These are phyloP conservation scores for Candida multigemmis DNA, from an alignment of 805 yeast genomes.

Conservation along the genomic window DNA sequence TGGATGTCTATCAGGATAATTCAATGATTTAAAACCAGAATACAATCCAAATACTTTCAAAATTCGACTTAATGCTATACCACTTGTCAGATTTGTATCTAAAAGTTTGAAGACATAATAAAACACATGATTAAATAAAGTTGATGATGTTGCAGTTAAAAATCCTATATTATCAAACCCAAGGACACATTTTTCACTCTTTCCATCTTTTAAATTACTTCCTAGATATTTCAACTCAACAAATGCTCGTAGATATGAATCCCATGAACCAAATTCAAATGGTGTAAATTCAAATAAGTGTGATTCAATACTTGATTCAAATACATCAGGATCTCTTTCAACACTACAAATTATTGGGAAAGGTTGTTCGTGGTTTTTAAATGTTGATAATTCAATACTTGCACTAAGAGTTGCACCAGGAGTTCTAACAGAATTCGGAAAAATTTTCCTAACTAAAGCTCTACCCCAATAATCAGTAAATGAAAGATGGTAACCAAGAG, in stretches of 20 bases:
- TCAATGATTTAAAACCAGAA: slow-evolving; percentile 11
- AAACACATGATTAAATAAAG: slow-evolving; percentile 48
- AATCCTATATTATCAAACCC: slow-evolving; percentile 55
- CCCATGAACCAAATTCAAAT: slow-evolving; percentile 66
- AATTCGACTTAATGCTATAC: slow-evolving; percentile 25
- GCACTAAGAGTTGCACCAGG: slow-evolving; percentile 33
- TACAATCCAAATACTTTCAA: slow-evolving; percentile 37
- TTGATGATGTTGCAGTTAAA: slow-evolving; percentile 55
- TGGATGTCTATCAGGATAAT: slow-evolving; percentile 30
- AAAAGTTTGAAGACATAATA: slow-evolving; percentile 36
- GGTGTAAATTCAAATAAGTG: slow-evolving; percentile 54
- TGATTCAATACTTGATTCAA: slow-evolving; percentile 21
- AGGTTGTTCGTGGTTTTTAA: slow-evolving; percentile 30
- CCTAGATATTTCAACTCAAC: slow-evolving; percentile 47
- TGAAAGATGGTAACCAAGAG: slow-evolving; percentile 45
- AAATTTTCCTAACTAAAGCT: slow-evolving; percentile 42
- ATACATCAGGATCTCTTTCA: slow-evolving; percentile 25
- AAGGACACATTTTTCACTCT: slow-evolving; percentile 29
- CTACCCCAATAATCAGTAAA: slow-evolving; percentile 66
- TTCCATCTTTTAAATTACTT: slow-evolving; percentile 35
- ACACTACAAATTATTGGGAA: slow-evolving; percentile 39
- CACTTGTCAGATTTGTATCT: slow-evolving; percentile 20
- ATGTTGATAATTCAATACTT: slow-evolving; percentile 21
- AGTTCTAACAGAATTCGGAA: slow-evolving; percentile 22
- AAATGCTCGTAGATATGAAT: slow-evolving; percentile 35